Evolutionary conservation across 768 basidiomycete species (phyloP), one percentile per base, ranked within the genome.

Genomic region (Rhodotorula graminis): DNA sequence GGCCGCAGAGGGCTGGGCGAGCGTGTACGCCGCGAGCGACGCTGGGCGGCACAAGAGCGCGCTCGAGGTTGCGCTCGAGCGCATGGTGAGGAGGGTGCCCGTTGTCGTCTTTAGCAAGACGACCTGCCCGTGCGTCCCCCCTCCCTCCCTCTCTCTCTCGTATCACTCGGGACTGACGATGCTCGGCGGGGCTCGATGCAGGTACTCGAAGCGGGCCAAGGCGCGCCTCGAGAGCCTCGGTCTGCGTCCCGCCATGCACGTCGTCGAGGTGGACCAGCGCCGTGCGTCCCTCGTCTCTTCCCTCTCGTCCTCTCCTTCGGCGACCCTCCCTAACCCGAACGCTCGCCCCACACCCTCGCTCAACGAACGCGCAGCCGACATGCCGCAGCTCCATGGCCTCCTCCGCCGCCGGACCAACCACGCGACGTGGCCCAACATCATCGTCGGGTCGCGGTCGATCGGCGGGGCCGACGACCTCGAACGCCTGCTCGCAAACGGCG

Each of bases 391-490:
- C 44, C 65, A 73, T 15, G 52, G 37, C 3, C 67, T 69, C 42
- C 67, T 73, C 57, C 9, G 40, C 16, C 64, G 64, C 15, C 55
- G 52, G 1, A 73, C 72, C 0, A 10, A 2, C 23, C 72, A 73
- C 67, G 27, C 31, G 12, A 73, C 72, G 16, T 73, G 52, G 55
- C 72, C 72, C 50, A 73, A 73, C 59, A 73, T 73, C 44, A 46
- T 73, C 42, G 37, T 73, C 62, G 72, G 67, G 9, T n/a, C 57
- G 3, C 55, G 67, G 23, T 60, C 56, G 6, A 73, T 73, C 29
- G 72, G 72, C 15, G 72, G 72, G 3, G 33, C 57, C 25, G 72
- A 69, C 31, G 72, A 73, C 33, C 37, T 73, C 14, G 72, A 69
- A 23, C 10, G 29, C 33, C 40, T 65, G 33, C 31, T 40, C 2